phyloP scores from a whole-genome alignment of 176 grass and related monocot genomes.

The Oryza brachyantha region DNA sequence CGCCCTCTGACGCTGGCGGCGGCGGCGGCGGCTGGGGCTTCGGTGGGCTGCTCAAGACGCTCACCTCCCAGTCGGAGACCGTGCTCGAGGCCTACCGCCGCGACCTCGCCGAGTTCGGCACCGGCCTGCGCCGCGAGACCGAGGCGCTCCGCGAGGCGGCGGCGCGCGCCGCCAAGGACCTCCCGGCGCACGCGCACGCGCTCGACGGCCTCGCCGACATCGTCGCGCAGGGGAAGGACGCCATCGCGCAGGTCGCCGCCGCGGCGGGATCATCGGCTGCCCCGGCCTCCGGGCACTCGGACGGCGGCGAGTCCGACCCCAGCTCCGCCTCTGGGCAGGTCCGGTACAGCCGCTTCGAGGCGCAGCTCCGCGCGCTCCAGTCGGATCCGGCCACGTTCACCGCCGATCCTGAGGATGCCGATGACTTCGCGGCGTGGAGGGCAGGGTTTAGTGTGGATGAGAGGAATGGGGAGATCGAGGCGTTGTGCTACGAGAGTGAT shows the following conservation, averaged over 20 bases:
- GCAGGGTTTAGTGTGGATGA: constrained; percentile 58
- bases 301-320: constrained; percentile 35
- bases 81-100: constrained; percentile 87
- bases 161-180: constrained; percentile 46
- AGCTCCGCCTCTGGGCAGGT: constrained; percentile 38
- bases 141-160: constrained; percentile 72
- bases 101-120: constrained; percentile 88
- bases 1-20: background rate
- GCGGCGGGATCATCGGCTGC: constrained; percentile 4
- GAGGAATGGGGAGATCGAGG: constrained; percentile 73
- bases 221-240: constrained; percentile 87
- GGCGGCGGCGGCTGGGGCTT: constrained; percentile 50
- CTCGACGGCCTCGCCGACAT: constrained; percentile 74
- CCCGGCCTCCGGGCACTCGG: constrained; percentile 14
- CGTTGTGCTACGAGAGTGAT: constrained; percentile 58
- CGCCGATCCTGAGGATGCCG: constrained; percentile 65
- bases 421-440: constrained; percentile 70
- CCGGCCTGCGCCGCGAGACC: constrained; percentile 88
- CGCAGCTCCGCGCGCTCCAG: constrained; percentile 70
- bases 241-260: constrained; percentile 41
- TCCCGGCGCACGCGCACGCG: constrained; percentile 52
- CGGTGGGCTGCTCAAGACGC: constrained; percentile 68
- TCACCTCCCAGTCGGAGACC: constrained; percentile 81
- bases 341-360: constrained; percentile 68
- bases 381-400: constrained; percentile 72